phyloP scores from a whole-genome alignment of 2,329 filamentous ascomycete genomes.

The Pezicula carpinea region DNA sequence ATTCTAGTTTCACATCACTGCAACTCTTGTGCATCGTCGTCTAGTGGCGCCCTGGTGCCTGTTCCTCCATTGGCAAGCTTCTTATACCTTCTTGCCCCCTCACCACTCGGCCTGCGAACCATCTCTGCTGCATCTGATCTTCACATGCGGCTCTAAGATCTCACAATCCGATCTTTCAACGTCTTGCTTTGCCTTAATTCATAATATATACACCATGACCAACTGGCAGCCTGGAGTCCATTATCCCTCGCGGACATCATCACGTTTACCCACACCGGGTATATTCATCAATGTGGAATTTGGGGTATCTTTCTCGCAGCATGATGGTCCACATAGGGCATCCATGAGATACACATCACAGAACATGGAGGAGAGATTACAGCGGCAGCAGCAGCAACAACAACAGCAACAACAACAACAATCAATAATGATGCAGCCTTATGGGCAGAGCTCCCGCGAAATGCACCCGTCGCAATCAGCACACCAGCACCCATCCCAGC shows the following conservation, averaged over 20 bases:
- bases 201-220: slow-evolving; percentile 9
- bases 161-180: neutral
- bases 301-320: slow-evolving; percentile 21
- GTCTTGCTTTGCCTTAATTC: neutral
- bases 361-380: slow-evolving; percentile 21
- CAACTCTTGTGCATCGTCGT: too few relatives aligned
- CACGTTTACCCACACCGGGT: slow-evolving; percentile 19
- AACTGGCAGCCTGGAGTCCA: neutral
- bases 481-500: neutral
- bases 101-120: too few relatives aligned
- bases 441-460: neutral
- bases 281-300: slow-evolving; percentile 25
- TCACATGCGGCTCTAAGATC: too few relatives aligned
- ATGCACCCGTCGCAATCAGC: slow-evolving; percentile 5
- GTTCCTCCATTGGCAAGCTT: too few relatives aligned
- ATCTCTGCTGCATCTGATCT: too few relatives aligned
- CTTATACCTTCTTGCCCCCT: too few relatives aligned
- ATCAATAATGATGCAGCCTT: slow-evolving; percentile 3
- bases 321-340: slow-evolving; percentile 18
- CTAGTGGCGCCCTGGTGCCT: too few relatives aligned
- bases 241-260: slow-evolving; percentile 11
- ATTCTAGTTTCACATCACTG: neutral
- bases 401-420: slow-evolving; percentile 10
- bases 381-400: slow-evolving; percentile 8
- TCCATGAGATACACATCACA: slow-evolving; percentile 21